A percentile compares a stretch with the other conserved stretches of the same genome.
Evolutionary conservation across 1,284 basidiomycete species (phyloP).

Genomic region (Fomitiporia mediterranea): DNA sequence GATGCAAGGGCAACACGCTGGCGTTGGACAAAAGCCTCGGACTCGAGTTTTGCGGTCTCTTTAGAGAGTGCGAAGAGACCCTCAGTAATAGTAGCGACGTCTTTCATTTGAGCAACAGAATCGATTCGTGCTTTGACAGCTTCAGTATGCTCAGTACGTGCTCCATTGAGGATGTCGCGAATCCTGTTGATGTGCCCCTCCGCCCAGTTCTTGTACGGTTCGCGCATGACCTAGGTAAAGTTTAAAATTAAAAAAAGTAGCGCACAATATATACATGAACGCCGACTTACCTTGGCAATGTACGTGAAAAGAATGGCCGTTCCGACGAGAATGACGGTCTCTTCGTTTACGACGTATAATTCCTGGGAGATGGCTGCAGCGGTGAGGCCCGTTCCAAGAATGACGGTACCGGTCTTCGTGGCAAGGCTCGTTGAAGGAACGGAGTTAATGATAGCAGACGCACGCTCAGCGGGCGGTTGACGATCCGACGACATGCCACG

Average conservation of each 20-base stretch:
- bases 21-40: conserved; percentile 85
- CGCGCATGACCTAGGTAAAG: conserved; percentile 51
- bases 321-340: conserved; percentile 80
- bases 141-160: conserved; percentile 87
- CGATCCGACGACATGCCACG: conserved; percentile 62
- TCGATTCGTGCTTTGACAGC: conserved; percentile 92
- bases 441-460: conserved; percentile 86
- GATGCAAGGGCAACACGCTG: conserved; percentile 85
- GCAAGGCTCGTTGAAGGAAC: conserved; percentile 87
- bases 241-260: neutral
- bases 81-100: conserved; percentile 88
- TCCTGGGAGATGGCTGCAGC: conserved; percentile 97
- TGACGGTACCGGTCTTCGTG: conserved; percentile 91
- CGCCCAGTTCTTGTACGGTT: conserved; percentile 94
- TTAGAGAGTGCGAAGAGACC: conserved; percentile 84
- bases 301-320: conserved; percentile 86
- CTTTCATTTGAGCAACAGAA: conserved; percentile 90
- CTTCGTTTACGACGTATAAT: conserved; percentile 97
- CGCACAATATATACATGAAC: neutral
- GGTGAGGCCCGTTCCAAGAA: conserved; percentile 86
- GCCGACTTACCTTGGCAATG: conserved; percentile 63
- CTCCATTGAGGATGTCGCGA: conserved; percentile 76
- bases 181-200: conserved; percentile 82
- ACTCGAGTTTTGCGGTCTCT: conserved; percentile 92
- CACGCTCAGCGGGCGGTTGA: conserved; percentile 82